Conservation (phyloP, 2,329 filamentous ascomycete species). For the Aspergillus pseudoterreus region DNA sequence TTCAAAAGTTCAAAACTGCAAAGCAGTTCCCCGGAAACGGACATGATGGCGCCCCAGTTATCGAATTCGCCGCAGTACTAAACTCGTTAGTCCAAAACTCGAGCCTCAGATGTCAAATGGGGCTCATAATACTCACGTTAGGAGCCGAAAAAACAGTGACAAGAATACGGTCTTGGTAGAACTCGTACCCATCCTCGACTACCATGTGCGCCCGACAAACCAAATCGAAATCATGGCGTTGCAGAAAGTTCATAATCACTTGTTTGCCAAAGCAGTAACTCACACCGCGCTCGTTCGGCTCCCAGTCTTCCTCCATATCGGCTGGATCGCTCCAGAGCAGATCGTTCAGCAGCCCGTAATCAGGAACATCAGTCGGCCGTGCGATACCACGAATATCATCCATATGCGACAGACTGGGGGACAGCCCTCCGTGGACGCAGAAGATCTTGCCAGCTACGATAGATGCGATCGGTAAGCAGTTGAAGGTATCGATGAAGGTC, state of each 20-base stretch:
- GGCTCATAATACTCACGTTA: slow-evolving; percentile 63
- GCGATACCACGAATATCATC: slow-evolving; percentile 97
- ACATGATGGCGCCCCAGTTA: slow-evolving; percentile 99
- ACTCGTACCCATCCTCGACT: slow-evolving; percentile 97
- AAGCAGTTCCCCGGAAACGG: slow-evolving; percentile 84
- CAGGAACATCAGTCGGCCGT: slow-evolving; percentile 91
- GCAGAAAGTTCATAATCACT: slow-evolving; percentile 93
- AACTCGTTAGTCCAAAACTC: background rate
- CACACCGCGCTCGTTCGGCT: slow-evolving; percentile 92
- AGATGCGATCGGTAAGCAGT: slow-evolving; percentile 89
- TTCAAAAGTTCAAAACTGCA: slow-evolving; percentile 98
- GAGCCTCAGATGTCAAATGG: too few relatives aligned
- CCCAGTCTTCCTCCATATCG: slow-evolving; percentile 98
- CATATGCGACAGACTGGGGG: slow-evolving; percentile 91
- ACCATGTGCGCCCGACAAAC: slow-evolving; percentile 99
- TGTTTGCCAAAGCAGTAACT: slow-evolving; percentile 99
- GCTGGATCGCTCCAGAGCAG: slow-evolving; percentile 96
- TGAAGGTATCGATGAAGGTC: slow-evolving; percentile 95
- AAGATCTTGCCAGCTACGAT: slow-evolving; percentile 98
- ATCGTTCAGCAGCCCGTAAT: slow-evolving; percentile 93
- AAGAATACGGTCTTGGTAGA: slow-evolving; percentile 90
- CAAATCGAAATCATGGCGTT: slow-evolving; percentile 92
- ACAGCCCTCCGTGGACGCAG: slow-evolving; percentile 92
- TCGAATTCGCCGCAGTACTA: slow-evolving; percentile 98
- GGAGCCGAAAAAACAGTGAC: slow-evolving; percentile 98